phyloP scores from a whole-genome alignment of 305 asterid species.

The Caryopteris hybrid region DNA sequence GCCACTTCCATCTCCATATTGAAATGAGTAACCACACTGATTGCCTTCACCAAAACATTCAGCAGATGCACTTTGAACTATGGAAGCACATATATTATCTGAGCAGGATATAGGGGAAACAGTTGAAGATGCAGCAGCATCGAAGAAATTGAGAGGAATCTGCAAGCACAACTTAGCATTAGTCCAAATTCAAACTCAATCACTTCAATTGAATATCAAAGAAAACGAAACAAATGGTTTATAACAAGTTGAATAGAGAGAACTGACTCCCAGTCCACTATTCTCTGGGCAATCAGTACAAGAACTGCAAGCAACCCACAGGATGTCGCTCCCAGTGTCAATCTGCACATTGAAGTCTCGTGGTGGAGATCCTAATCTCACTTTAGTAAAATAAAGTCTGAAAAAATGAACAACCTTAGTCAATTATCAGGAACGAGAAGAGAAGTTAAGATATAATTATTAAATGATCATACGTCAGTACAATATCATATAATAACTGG shows the following conservation, averaged over 20 bases:
- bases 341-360: slow-evolving; percentile 85
- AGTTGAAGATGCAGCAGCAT: slow-evolving; percentile 66
- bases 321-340: slow-evolving; percentile 88
- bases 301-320: slow-evolving; percentile 88
- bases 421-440: slow-evolving; percentile 3
- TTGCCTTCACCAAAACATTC: slow-evolving; percentile 61
- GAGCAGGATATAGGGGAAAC: slow-evolving; percentile 69
- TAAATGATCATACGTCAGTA: neutral
- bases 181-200: slow-evolving; percentile 17
- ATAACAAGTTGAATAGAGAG: slow-evolving; percentile 8
- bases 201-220: neutral
- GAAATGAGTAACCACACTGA: slow-evolving; percentile 76
- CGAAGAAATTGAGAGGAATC: slow-evolving; percentile 79
- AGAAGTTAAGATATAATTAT: neutral
- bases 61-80: slow-evolving; percentile 56
- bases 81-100: slow-evolving; percentile 56
- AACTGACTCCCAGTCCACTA: slow-evolving; percentile 81
- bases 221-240: neutral
- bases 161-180: slow-evolving; percentile 27
- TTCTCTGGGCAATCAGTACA: slow-evolving; percentile 75
- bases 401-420: slow-evolving; percentile 13
- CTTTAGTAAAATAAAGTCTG: slow-evolving; percentile 87
- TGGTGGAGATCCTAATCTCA: slow-evolving; percentile 91
- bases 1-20: slow-evolving; percentile 94
- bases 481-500: neutral